These are phyloP conservation scores for Rhododendron ferrugineum DNA, from an alignment of 148 eudicot genomes.

Conservation along the genomic window DNA sequence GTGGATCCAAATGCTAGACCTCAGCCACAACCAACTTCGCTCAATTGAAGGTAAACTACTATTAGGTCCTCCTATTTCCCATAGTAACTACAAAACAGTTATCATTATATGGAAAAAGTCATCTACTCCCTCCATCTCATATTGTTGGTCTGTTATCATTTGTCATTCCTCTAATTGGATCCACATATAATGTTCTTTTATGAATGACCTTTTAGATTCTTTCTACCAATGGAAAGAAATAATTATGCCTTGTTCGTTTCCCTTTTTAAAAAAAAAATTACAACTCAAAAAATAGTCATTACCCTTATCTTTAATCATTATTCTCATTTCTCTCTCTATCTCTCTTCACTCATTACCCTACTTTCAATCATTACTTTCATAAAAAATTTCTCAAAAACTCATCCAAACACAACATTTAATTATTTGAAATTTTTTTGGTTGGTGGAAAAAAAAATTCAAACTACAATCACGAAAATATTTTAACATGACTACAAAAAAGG, in stretches of 20 bases:
- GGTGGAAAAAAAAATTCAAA: background rate
- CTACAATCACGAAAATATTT: background rate
- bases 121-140: background rate
- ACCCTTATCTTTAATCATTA: no score
- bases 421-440: background rate
- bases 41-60: conserved; percentile 60
- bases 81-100: background rate
- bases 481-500: background rate
- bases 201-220: background rate
- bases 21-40: conserved; percentile 67
- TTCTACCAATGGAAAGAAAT: background rate
- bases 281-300: no score
- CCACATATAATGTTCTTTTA: background rate
- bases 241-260: no score
- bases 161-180: background rate
- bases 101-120: background rate
- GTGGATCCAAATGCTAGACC: conserved; percentile 87
- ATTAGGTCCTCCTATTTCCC: background rate
- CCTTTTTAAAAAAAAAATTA: no score
- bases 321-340: no score
- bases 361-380: no score
- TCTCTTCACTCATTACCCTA: no score
- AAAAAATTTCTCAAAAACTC: no score
- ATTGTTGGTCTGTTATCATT: background rate
- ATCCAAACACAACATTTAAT: no score